phyloP scores from a whole-genome alignment of 495 filamentous ascomycete genomes.

The Tricharina praecox region DNA sequence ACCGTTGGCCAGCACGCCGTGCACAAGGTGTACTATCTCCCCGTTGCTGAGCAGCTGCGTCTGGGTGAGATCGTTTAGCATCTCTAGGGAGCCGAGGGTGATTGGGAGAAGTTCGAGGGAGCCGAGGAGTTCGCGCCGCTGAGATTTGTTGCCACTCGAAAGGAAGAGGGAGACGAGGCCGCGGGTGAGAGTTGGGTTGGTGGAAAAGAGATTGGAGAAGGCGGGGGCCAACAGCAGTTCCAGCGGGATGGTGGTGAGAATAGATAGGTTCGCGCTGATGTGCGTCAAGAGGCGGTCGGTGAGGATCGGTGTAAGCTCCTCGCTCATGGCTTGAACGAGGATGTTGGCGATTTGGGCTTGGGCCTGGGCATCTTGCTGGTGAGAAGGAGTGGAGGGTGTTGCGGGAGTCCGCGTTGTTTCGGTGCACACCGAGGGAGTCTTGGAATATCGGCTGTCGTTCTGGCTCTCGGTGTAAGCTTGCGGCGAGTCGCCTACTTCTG shows the following conservation, averaged over 20 bases:
- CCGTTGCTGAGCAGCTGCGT: slow-evolving; percentile 8
- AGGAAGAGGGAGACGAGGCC: slow-evolving; percentile 16
- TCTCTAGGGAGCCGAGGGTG: slow-evolving; percentile 25
- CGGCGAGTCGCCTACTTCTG: too few species aligned
- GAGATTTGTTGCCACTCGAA: slow-evolving; percentile 7
- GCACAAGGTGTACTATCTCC: slow-evolving; percentile 13
- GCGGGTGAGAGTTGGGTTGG: slow-evolving; percentile 16
- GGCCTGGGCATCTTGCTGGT: neutral
- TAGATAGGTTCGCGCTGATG: slow-evolving; percentile 9
- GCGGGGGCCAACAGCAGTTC: slow-evolving; percentile 16
- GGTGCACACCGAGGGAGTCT: neutral
- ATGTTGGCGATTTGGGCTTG: slow-evolving; percentile 10
- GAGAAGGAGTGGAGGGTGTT: neutral
- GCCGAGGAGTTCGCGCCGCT: slow-evolving; percentile 14
- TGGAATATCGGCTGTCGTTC: neutral
- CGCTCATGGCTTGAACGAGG: slow-evolving; percentile 14
- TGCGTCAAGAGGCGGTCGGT: slow-evolving; percentile 12
- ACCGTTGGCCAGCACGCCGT: slow-evolving; percentile 17
- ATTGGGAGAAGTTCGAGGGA: slow-evolving; percentile 25
- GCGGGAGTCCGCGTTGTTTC: neutral
- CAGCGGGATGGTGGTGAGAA: slow-evolving; percentile 13
- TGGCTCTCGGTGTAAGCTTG: too few species aligned
- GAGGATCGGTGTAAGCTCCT: slow-evolving; percentile 8
- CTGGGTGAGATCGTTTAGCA: slow-evolving; percentile 27
- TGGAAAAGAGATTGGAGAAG: slow-evolving; percentile 9